A percentile compares a stretch with the other conserved stretches of the same genome.
phyloP scores from a whole-genome alignment of 345 rosid genomes.

The Heritiera littoralis region DNA sequence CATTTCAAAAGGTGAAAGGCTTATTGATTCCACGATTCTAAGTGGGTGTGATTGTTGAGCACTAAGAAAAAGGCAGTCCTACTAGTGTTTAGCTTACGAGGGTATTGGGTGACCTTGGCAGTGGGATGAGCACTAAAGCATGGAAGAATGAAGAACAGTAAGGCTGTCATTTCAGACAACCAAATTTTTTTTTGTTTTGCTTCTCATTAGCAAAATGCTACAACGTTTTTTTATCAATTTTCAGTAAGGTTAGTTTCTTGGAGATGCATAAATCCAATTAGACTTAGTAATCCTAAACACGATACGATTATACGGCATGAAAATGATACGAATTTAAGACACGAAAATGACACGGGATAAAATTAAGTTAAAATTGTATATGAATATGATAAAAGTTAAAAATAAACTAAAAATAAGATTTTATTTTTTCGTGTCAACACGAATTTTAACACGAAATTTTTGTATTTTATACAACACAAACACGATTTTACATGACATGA shows the following conservation, averaged over 20 bases:
- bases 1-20: slow-evolving; percentile 23
- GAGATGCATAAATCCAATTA: neutral
- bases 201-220: neutral
- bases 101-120: neutral
- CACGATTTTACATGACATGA: too few relatives aligned
- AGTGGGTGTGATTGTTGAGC: slow-evolving; percentile 30
- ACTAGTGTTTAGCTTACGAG: neutral
- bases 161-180: neutral
- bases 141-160: neutral
- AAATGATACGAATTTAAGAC: too few relatives aligned
- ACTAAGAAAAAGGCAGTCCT: slow-evolving; percentile 27
- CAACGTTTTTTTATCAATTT: neutral
- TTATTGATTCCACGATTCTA: slow-evolving; percentile 29
- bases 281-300: too few relatives aligned
- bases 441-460: too few relatives aligned
- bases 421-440: too few relatives aligned
- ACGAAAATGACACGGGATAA: too few relatives aligned
- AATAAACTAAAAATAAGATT: too few relatives aligned
- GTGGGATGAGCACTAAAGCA: slow-evolving; percentile 31
- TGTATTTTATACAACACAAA: too few relatives aligned
- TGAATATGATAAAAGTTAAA: too few relatives aligned
- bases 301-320: too few relatives aligned
- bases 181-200: neutral
- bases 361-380: too few relatives aligned
- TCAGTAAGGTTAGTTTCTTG: neutral